phyloP scores from a whole-genome alignment of 768 basidiomycete species.

The Collybiopsis luxurians region DNA sequence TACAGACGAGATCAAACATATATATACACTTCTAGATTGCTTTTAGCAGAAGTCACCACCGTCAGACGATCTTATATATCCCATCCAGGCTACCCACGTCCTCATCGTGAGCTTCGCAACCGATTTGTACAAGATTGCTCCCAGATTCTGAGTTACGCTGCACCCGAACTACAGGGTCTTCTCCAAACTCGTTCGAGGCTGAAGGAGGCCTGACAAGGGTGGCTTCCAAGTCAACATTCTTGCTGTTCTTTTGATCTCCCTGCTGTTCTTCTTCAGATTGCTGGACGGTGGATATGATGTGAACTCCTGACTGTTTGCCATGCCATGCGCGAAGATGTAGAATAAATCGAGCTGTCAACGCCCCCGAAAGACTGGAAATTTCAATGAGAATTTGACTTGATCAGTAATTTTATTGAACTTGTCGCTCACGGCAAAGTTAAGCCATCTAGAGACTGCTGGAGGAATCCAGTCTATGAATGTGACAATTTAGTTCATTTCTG shows the following conservation, averaged over 20 bases:
- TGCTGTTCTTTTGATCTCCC: neutral
- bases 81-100: neutral
- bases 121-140: neutral
- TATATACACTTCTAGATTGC: no score
- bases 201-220: neutral
- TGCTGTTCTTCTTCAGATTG: neutral
- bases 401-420: neutral
- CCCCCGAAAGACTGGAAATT: conserved; percentile 1
- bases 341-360: conserved; percentile 6
- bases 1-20: no score
- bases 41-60: no score
- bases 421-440: conserved; percentile 24
- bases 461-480: conserved; percentile 22
- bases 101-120: neutral
- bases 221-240: neutral
- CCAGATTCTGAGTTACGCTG: neutral
- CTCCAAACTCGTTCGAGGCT: neutral
- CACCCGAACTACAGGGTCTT: neutral
- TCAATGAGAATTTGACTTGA: neutral
- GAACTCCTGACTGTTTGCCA: neutral
- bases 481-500: neutral
- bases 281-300: neutral
- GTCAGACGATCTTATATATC: neutral
- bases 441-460: conserved; percentile 25
- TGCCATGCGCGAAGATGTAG: conserved; percentile 7